A percentile compares a stretch with the other conserved stretches of the same genome.
phyloP scores from a whole-genome alignment of 192 early-diverging fungal genomes.

The Phycomyces blakesleeanus region DNA sequence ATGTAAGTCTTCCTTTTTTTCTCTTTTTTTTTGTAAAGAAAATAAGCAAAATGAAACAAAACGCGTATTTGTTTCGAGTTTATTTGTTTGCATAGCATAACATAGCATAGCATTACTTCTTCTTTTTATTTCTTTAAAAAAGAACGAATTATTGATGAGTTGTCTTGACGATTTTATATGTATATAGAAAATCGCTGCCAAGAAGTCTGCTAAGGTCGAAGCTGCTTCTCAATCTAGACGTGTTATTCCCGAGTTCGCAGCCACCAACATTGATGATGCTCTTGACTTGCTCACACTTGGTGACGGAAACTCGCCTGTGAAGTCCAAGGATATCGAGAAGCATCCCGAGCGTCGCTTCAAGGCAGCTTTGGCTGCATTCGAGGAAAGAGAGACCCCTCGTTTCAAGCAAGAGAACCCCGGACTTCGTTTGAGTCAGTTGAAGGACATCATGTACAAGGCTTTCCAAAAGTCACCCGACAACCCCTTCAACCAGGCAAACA shows the following conservation, averaged over 20 bases:
- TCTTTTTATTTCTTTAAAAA: no score
- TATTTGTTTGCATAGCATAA: no score
- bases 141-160: no score
- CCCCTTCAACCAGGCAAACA: constrained; percentile 71
- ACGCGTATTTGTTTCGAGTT: no score
- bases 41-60: no score
- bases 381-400: constrained; percentile 66
- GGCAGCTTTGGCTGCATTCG: constrained; percentile 66
- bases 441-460: constrained; percentile 79
- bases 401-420: constrained; percentile 79
- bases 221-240: constrained; percentile 38
- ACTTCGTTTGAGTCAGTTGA: constrained; percentile 72
- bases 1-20: constrained; percentile 29
- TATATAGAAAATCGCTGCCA: constrained; percentile 53
- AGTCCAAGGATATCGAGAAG: constrained; percentile 64
- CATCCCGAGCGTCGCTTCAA: constrained; percentile 87
- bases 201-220: constrained; percentile 51
- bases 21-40: neutral
- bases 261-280: constrained; percentile 83
- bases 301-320: constrained; percentile 19
- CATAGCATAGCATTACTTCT: no score
- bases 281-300: constrained; percentile 62
- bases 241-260: constrained; percentile 66
- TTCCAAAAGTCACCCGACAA: constrained; percentile 76
- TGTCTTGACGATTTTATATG: no score